Evolutionary conservation across 2,329 filamentous ascomycete genomes (phyloP).

Genomic region (Fusarium sp.): DNA sequence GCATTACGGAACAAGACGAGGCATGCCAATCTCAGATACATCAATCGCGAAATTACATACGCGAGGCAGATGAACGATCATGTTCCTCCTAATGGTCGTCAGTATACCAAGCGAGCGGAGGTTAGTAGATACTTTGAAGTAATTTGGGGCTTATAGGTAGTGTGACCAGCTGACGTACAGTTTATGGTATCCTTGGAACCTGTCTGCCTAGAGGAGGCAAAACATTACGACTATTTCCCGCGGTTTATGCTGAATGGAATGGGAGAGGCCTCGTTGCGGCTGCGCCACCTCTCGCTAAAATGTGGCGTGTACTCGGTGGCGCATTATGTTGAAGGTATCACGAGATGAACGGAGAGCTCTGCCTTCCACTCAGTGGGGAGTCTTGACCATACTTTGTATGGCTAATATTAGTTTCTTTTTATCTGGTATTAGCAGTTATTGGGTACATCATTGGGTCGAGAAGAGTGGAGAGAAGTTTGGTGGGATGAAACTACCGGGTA

Average conservation of each 20-base stretch:
- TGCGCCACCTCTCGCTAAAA: not conserved
- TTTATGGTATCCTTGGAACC: no score
- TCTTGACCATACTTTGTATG: not conserved
- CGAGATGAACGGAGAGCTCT: not conserved
- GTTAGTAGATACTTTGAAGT: no score
- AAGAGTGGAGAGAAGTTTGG: no score
- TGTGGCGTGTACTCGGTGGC: constrained; percentile 1
- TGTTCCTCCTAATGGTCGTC: not conserved
- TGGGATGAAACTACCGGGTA: no score
- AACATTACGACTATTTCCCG: not conserved
- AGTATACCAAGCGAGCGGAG: no score
- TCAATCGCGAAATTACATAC: not conserved
- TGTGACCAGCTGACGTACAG: no score
- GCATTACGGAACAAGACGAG: no score
- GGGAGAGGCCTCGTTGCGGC: not conserved
- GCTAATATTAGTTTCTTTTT: no score
- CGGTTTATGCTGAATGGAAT: not conserved
- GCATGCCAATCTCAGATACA: no score
- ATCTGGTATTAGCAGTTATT: no score
- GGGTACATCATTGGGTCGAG: not conserved
- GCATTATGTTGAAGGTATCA: not conserved
- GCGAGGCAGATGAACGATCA: not conserved
- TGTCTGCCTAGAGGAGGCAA: not conserved
- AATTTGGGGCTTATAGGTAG: no score
- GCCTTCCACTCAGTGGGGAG: not conserved